Percentiles rank a stretch among this genome's conserved stretches.
These are phyloP conservation scores for Uronychia setigera DNA, from an alignment of 73 alveolate genomes.

Conservation along the genomic window DNA sequence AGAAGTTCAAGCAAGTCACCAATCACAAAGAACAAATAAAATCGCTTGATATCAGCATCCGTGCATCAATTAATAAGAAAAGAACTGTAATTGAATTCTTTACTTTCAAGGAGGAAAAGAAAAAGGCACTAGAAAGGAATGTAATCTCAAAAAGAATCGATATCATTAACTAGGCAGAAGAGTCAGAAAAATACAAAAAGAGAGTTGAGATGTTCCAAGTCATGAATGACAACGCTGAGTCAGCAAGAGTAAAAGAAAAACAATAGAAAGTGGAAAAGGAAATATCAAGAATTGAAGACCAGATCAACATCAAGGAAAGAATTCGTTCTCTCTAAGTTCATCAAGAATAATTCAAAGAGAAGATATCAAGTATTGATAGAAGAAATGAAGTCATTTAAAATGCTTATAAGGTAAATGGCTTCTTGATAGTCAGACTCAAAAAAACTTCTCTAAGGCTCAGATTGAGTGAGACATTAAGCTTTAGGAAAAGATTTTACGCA, in stretches of 20 bases:
- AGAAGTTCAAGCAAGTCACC: not conserved
- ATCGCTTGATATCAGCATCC: not conserved
- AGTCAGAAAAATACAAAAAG: not conserved
- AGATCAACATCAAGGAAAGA: not conserved
- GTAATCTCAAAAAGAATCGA: not conserved
- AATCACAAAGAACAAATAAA: not conserved
- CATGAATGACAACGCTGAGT: not conserved
- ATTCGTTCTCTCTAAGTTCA: not conserved
- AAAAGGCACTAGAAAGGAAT: not conserved
- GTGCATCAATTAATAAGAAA: not conserved
- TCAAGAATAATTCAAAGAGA: not conserved
- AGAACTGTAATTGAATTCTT: not conserved
- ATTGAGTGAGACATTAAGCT: not conserved
- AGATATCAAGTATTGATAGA: not conserved
- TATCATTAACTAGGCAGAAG: not conserved
- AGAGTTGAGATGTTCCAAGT: not conserved
- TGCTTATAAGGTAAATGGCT: not conserved
- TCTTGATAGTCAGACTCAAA: not conserved
- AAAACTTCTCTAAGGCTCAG: not conserved
- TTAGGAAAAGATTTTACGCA: not conserved
- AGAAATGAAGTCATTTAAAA: not conserved
- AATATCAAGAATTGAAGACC: not conserved
- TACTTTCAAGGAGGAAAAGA: not conserved
- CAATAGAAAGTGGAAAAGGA: not conserved
- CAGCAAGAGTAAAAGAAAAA: not conserved